These are phyloP conservation scores for Cryptococcus maquisensis DNA, from an alignment of 1,284 basidiomycete species.

Conservation along the genomic window DNA sequence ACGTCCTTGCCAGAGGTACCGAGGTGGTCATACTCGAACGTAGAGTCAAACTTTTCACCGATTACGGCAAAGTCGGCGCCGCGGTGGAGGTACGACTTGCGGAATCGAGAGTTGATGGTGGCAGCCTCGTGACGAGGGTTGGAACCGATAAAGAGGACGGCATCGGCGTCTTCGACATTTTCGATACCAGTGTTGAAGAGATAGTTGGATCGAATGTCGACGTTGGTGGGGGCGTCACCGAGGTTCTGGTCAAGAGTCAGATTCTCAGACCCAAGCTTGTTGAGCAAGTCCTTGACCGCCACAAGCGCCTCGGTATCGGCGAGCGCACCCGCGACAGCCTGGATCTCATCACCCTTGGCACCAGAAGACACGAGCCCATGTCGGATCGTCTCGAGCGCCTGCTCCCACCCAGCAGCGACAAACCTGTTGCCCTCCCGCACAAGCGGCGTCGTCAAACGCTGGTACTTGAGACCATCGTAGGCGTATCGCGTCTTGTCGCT, in stretches of 20 bases:
- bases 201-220: constrained; percentile 94
- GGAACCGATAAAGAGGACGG: constrained; percentile 88
- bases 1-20: constrained; percentile 76
- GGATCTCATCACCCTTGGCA: constrained; percentile 90
- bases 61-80: constrained; percentile 82
- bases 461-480: constrained; percentile 92
- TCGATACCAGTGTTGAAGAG: constrained; percentile 95
- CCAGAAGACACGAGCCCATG: constrained; percentile 75
- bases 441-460: constrained; percentile 88
- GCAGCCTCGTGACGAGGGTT: constrained; percentile 98
- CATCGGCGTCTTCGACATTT: constrained; percentile 87
- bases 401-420: constrained; percentile 86
- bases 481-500: constrained; percentile 98
- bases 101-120: constrained; percentile 93
- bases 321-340: constrained; percentile 86
- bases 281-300: constrained; percentile 88
- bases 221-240: constrained; percentile 67
- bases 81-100: constrained; percentile 87
- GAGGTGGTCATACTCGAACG: constrained; percentile 89
- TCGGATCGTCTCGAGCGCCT: constrained; percentile 74
- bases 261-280: constrained; percentile 94
- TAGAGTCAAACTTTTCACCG: constrained; percentile 85
- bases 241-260: constrained; percentile 71
- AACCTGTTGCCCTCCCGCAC: constrained; percentile 90
- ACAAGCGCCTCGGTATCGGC: constrained; percentile 94